Conservation (phyloP, 768 basidiomycete species). For the Trametes meyenii region DNA sequence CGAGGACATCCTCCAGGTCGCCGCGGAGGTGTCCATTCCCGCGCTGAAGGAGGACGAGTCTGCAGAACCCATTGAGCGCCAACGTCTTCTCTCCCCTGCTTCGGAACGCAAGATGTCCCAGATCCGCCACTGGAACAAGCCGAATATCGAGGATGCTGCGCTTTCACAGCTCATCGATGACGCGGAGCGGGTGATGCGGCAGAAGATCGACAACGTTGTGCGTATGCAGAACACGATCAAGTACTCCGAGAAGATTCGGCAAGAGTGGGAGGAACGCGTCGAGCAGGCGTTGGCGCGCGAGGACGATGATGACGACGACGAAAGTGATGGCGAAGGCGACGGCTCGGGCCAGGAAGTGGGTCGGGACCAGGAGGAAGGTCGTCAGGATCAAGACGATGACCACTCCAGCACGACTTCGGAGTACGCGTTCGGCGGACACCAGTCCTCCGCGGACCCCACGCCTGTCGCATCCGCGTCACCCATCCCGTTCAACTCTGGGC, state of each 20-base stretch:
- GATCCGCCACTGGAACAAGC: slow-evolving; percentile 86
- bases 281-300: slow-evolving; percentile 64
- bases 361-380: slow-evolving; percentile 29
- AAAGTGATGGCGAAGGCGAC: slow-evolving; percentile 46
- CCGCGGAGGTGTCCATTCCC: slow-evolving; percentile 83
- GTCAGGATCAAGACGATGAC: slow-evolving; percentile 42
- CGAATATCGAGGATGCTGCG: slow-evolving; percentile 83
- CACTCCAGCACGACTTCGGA: slow-evolving; percentile 67
- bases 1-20: slow-evolving; percentile 81
- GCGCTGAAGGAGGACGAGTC: slow-evolving; percentile 90
- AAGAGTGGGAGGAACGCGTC: slow-evolving; percentile 94
- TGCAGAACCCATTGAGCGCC: slow-evolving; percentile 90
- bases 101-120: slow-evolving; percentile 87
- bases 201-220: slow-evolving; percentile 93
- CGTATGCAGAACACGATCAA: slow-evolving; percentile 96
- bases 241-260: slow-evolving; percentile 95
- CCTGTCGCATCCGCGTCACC: slow-evolving; percentile 64
- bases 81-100: slow-evolving; percentile 83
- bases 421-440: slow-evolving; percentile 55
- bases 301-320: slow-evolving; percentile 55
- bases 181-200: slow-evolving; percentile 84
- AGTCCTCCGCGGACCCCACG: slow-evolving; percentile 62
- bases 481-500: slow-evolving; percentile 27
- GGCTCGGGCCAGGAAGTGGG: slow-evolving; percentile 34
- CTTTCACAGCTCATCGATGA: slow-evolving; percentile 83